Percentiles rank a stretch among this genome's conserved stretches.
These are phyloP conservation scores for Trametes versicolor DNA, from an alignment of 1,284 basidiomycete species.

Conservation along the genomic window DNA sequence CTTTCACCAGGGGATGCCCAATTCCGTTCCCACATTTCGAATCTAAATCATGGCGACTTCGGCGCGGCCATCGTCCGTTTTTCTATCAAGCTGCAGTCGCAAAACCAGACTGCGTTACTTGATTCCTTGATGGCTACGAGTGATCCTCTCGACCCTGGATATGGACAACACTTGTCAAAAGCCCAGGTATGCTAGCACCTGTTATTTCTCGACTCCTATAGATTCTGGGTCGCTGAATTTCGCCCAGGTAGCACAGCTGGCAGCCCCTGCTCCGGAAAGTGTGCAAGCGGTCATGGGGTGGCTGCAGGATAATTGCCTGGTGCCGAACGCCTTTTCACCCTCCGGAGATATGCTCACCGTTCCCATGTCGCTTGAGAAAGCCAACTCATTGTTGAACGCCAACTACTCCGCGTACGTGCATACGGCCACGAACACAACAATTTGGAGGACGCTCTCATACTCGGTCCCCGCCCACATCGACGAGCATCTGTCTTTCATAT, in stretches of 20 bases:
- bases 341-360: constrained; percentile 37
- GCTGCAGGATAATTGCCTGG: constrained; percentile 47
- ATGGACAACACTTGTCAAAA: constrained; percentile 27
- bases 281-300: constrained; percentile 46
- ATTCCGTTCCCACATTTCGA: too few species aligned
- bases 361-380: constrained; percentile 40
- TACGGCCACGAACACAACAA: constrained; percentile 38
- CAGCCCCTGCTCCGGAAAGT: constrained; percentile 45
- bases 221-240: not conserved
- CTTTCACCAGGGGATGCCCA: too few species aligned
- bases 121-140: constrained; percentile 4
- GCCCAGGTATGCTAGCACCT: constrained; percentile 5
- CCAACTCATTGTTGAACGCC: constrained; percentile 47
- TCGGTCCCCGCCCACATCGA: constrained; percentile 48
- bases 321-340: constrained; percentile 39
- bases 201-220: too few species aligned
- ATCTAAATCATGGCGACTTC: too few species aligned
- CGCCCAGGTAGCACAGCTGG: constrained; percentile 45
- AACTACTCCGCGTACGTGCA: constrained; percentile 49
- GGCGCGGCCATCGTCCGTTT: too few species aligned
- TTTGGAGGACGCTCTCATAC: constrained; percentile 49
- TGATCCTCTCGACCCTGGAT: constrained; percentile 21
- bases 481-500: constrained; percentile 47
- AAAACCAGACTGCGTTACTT: too few species aligned
- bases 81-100: too few species aligned